Conservation (phyloP, 805 yeast genomes). For the Helenozyma rhizophorensis region DNA sequence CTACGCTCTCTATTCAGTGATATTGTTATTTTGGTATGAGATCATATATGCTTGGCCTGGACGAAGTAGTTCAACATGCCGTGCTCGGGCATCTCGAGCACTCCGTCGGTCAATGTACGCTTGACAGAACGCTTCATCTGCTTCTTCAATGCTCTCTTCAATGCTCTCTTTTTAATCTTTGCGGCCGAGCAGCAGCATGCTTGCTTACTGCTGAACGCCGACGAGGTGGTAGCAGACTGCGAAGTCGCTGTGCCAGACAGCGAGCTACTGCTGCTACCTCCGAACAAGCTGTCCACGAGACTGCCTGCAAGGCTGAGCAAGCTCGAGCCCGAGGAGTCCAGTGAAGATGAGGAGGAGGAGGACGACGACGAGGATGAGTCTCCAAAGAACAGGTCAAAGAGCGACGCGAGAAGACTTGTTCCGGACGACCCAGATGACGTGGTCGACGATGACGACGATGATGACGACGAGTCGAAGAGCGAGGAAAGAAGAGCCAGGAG, state of each 20-base stretch:
- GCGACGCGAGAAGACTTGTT: constrained; percentile 5
- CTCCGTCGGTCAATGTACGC: constrained; percentile 14
- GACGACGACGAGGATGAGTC: constrained; percentile 1
- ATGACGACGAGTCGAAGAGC: constrained; percentile 2
- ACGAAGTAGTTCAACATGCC: constrained; percentile 10
- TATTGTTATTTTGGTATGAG: too few relatives aligned
- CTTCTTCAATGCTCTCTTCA: constrained; percentile 22
- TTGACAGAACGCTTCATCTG: constrained; percentile 18
- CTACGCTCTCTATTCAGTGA: too few relatives aligned
- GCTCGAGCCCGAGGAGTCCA: constrained; percentile 1
- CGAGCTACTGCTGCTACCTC: constrained; percentile 3
- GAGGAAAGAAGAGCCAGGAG: constrained; percentile 6
- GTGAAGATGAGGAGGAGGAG: constrained; percentile 1
- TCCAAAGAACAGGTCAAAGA: constrained; percentile 4
- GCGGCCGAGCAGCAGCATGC: constrained; percentile 23
- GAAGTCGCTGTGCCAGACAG: constrained; percentile 5
- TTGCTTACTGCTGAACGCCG: constrained; percentile 8
- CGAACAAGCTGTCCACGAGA: constrained; percentile 2
- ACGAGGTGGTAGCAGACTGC: constrained; percentile 3
- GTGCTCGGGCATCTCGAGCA: constrained; percentile 7
- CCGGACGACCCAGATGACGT: constrained; percentile 7
- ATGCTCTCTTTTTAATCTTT: constrained; percentile 14
- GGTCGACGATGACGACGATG: constrained; percentile 2
- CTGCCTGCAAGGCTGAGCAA: too few relatives aligned
- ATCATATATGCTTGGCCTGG: constrained; percentile 7